Evolutionary conservation across 2,329 filamentous ascomycete genomes (phyloP).

Genomic region (Sporothrix pallida): DNA sequence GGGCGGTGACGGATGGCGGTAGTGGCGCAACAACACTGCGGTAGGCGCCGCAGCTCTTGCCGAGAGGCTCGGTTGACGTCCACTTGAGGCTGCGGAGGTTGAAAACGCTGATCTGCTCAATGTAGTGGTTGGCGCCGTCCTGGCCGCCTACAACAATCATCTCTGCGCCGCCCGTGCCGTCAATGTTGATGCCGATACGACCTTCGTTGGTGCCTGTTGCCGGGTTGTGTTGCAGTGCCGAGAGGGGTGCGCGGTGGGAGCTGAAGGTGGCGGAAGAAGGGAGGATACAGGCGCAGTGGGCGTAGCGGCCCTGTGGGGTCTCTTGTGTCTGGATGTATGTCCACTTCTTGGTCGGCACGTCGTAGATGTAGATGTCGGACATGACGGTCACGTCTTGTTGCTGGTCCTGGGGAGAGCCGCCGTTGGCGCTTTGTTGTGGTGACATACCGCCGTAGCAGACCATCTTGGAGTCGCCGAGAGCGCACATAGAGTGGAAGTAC

Average conservation of each 20-base stretch:
- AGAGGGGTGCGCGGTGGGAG: conserved; percentile 80
- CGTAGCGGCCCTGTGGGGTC: conserved; percentile 90
- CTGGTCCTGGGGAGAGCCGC: conserved; percentile 61
- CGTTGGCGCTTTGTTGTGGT: conserved; percentile 64
- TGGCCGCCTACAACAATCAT: conserved; percentile 98
- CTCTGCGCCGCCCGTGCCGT: conserved; percentile 89
- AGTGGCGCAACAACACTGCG: conserved; percentile 92
- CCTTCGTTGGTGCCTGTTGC: conserved; percentile 84
- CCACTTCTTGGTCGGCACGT: conserved; percentile 82
- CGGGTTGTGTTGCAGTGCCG: conserved; percentile 88
- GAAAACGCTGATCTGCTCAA: conserved; percentile 98
- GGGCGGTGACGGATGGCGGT: conserved; percentile 66
- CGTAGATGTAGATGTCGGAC: conserved; percentile 97
- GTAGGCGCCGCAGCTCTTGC: conserved; percentile 94
- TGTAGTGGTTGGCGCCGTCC: conserved; percentile 97
- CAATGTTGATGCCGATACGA: conserved; percentile 83
- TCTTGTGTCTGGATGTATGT: conserved; percentile 81
- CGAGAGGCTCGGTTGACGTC: conserved; percentile 86
- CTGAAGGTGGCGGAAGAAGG: conserved; percentile 87
- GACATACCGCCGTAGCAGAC: conserved; percentile 99
- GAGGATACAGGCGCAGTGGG: conserved; percentile 91
- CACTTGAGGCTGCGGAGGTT: conserved; percentile 94
- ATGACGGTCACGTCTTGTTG: conserved; percentile 92
- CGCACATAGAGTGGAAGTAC: conserved; percentile 97
- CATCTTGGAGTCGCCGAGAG: conserved; percentile 90